phyloP scores from a whole-genome alignment of 352 stramenopile genomes.

The Phytophthora citricola region DNA sequence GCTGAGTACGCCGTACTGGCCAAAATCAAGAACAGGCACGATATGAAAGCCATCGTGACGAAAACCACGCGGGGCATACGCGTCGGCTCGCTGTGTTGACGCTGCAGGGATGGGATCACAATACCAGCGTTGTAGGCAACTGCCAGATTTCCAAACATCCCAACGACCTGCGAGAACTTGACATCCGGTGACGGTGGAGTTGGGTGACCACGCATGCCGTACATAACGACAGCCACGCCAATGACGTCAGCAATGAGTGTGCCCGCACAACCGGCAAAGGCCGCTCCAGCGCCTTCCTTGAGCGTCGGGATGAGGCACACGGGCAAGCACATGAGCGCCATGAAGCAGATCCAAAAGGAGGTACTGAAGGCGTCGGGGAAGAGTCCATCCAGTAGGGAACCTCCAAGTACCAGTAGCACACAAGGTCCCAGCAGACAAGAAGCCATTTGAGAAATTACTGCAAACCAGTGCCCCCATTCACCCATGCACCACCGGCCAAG shows the following conservation, averaged over 20 bases:
- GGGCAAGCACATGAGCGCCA: slow-evolving; percentile 41
- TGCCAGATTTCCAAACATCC: slow-evolving; percentile 39
- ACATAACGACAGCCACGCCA: background rate
- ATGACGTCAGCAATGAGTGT: slow-evolving; percentile 45
- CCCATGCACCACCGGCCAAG: slow-evolving; percentile 46
- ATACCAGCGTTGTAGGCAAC: slow-evolving; percentile 27
- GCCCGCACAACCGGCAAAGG: slow-evolving; percentile 38
- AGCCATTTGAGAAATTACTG: slow-evolving; percentile 50
- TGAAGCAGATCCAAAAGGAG: slow-evolving; percentile 48
- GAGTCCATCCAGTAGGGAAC: slow-evolving; percentile 27
- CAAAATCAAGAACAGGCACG: slow-evolving; percentile 40
- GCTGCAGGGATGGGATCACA: slow-evolving; percentile 24
- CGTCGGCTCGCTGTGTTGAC: slow-evolving; percentile 30
- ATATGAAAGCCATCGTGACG: slow-evolving; percentile 45
- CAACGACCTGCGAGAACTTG: slow-evolving; percentile 40
- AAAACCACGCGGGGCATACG: slow-evolving; percentile 37
- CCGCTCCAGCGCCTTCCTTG: slow-evolving; percentile 36
- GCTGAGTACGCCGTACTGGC: slow-evolving; percentile 46
- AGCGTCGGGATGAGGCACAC: slow-evolving; percentile 42
- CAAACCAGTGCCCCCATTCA: slow-evolving; percentile 42
- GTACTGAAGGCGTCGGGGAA: slow-evolving; percentile 32
- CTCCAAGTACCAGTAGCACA: slow-evolving; percentile 30
- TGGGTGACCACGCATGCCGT: slow-evolving; percentile 30
- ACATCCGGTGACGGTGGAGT: slow-evolving; percentile 29
- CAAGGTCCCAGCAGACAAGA: slow-evolving; percentile 33